Percentiles rank a stretch among this genome's conserved stretches.
Evolutionary conservation across 176 grass and related monocot genomes (phyloP).

Genomic region (Leersia perrieri): DNA sequence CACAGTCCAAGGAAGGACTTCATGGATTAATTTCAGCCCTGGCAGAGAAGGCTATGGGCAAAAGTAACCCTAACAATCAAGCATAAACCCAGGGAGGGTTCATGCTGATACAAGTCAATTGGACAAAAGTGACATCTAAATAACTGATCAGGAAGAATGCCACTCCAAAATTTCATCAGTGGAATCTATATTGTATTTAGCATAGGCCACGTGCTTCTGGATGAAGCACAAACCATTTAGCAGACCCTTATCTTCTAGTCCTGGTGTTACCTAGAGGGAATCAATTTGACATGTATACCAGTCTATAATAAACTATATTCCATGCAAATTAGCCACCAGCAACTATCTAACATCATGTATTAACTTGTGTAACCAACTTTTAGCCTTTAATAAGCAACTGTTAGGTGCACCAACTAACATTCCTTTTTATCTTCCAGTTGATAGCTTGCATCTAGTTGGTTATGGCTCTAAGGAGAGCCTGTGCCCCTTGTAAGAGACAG

Average conservation of each 20-base stretch:
- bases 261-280: constrained; percentile 39
- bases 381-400: constrained; percentile 37
- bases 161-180: constrained; percentile 40
- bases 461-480: constrained; percentile 84
- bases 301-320: constrained; percentile 25
- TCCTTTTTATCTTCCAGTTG: constrained; percentile 44
- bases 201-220: constrained; percentile 46
- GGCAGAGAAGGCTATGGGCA: constrained; percentile 40
- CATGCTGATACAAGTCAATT: constrained; percentile 48
- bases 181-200: constrained; percentile 49
- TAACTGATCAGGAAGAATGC: constrained; percentile 33
- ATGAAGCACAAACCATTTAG: constrained; percentile 51
- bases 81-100: constrained; percentile 41
- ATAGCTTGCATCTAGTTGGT: constrained; percentile 71
- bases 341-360: constrained; percentile 39
- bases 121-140: constrained; percentile 41
- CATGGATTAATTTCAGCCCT: constrained; percentile 46
- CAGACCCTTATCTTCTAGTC: constrained; percentile 38
- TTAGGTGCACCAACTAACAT: constrained; percentile 57
- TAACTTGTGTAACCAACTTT: constrained; percentile 54
- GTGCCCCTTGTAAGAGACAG: constrained; percentile 60
- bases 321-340: constrained; percentile 10
- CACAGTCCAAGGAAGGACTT: constrained; percentile 51
- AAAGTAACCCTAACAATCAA: constrained; percentile 51
- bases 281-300: constrained; percentile 43